These are phyloP conservation scores for Aphanocladium album DNA, from an alignment of 2,329 filamentous ascomycete genomes.

Conservation along the genomic window DNA sequence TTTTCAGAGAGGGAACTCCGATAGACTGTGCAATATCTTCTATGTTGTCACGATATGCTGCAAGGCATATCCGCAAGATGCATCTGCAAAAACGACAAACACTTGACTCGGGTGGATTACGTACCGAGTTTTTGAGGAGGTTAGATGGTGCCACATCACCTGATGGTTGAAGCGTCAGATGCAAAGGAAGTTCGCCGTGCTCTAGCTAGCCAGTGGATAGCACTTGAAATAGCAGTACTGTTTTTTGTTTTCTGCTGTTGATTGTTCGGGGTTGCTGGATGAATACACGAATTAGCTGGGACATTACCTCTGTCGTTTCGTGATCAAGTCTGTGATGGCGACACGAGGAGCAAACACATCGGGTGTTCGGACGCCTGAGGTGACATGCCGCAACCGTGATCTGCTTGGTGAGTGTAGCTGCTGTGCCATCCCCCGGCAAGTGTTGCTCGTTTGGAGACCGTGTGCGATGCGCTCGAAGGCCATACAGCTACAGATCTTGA, in stretches of 20 bases:
- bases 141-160: background rate
- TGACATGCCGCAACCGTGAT: too few species aligned
- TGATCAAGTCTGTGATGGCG: background rate
- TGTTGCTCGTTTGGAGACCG: too few species aligned
- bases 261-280: background rate
- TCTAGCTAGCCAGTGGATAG: background rate
- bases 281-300: background rate
- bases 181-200: background rate
- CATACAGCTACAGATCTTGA: background rate
- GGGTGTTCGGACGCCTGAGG: too few species aligned
- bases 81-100: background rate
- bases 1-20: background rate
- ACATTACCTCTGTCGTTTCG: background rate
- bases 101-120: background rate
- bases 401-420: too few species aligned
- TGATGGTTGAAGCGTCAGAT: background rate
- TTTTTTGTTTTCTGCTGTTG: background rate
- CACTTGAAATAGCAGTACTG: background rate
- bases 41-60: background rate
- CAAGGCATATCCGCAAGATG: background rate
- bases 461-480: background rate
- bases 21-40: constrained; percentile 8
- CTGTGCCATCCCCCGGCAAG: too few species aligned
- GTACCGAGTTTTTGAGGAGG: background rate
- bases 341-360: too few species aligned